Base-by-base conservation (phyloP, 345 rosid genomes). In the Lepidium sativum region DNA sequence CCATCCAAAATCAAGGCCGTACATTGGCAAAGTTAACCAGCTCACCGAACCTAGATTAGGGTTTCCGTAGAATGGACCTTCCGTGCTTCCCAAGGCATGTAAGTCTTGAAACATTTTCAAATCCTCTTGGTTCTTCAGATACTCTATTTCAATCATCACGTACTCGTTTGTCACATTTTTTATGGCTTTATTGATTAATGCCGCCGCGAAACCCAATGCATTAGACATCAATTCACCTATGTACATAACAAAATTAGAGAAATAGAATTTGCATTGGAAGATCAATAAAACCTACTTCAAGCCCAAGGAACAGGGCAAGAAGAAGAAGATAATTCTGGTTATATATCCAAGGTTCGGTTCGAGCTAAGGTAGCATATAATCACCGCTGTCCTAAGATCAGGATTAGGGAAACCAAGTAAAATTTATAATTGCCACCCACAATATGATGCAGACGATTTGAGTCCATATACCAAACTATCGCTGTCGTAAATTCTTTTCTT, bases 21-120 rank as follows among this genome's bases (percentile, higher is more conserved):
- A 67, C 6, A 83, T 78, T 1, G 91, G 86, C n/a, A 85, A 18
- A 8, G 79, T 75, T 62, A 81, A 40, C 91, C 88, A 85, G 44
- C 91, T 85, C 18, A 80, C 84, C 14, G 83, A 75, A 47, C 79
- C 84, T 6, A 85, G 73, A 54, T 85, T 85, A 41, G 91, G 91
- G 68, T 79, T 85, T 31, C 91, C 91, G 17, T 72, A 80, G 21
- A 81, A 85, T 1, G 86, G 83, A 7, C 80, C 86, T 43, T 74
- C 77, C 17, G 38, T 65, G 34, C 86, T 74, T 47, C 78, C 81
- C 50, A 72, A 31, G 11, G 84, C 78, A 69, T 77, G 78, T 7
- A 82, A 9, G n/a, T 85, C 87, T 60, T 85, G 87, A 54, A 83
- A 81, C 45, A 48, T 72, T 0, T 76, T 72, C 20, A 81, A 54